phyloP scores from a whole-genome alignment of 306 rosid species.

The Begonia loranthoides region DNA sequence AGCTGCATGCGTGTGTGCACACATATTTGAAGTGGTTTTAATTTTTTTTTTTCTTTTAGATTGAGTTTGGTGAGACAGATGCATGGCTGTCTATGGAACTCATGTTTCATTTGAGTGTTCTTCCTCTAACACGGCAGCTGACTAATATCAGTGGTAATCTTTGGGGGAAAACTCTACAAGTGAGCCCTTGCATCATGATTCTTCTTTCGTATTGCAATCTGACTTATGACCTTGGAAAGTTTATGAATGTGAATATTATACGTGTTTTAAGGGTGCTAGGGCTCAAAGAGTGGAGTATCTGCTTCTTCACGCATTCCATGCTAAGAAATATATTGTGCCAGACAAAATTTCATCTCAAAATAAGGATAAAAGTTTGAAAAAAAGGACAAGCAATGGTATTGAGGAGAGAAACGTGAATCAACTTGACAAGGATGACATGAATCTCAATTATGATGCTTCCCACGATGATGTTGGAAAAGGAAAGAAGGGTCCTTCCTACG shows the following conservation, averaged over 20 bases:
- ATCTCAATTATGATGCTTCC: slow-evolving; percentile 36
- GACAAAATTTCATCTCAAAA: slow-evolving; percentile 50
- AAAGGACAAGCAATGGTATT: slow-evolving; percentile 32
- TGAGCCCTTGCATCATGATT: slow-evolving; percentile 21
- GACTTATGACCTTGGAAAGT: slow-evolving; percentile 9
- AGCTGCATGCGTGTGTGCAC: no score
- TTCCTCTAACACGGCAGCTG: slow-evolving; percentile 95
- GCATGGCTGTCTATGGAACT: slow-evolving; percentile 98
- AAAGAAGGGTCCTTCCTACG: slow-evolving; percentile 75
- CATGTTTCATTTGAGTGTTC: slow-evolving; percentile 93
- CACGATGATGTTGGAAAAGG: slow-evolving; percentile 47
- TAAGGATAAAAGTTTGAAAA: slow-evolving; percentile 47
- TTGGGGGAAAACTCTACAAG: slow-evolving; percentile 97
- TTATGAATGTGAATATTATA: slow-evolving; percentile 1
- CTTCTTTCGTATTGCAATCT: slow-evolving; percentile 8
- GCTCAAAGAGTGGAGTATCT: slow-evolving; percentile 98
- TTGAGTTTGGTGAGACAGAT: slow-evolving; percentile 93
- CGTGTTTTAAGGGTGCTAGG: slow-evolving; percentile 78
- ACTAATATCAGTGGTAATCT: slow-evolving; percentile 91
- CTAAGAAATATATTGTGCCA: slow-evolving; percentile 75
- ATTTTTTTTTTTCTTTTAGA: slow-evolving; percentile 33
- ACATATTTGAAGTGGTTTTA: not conserved
- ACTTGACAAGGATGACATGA: slow-evolving; percentile 32
- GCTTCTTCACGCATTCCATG: slow-evolving; percentile 89
- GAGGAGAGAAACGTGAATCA: slow-evolving; percentile 41